Base-by-base conservation (phyloP, 2,329 filamentous ascomycete species). In the Biscogniauxia mediterranea region DNA sequence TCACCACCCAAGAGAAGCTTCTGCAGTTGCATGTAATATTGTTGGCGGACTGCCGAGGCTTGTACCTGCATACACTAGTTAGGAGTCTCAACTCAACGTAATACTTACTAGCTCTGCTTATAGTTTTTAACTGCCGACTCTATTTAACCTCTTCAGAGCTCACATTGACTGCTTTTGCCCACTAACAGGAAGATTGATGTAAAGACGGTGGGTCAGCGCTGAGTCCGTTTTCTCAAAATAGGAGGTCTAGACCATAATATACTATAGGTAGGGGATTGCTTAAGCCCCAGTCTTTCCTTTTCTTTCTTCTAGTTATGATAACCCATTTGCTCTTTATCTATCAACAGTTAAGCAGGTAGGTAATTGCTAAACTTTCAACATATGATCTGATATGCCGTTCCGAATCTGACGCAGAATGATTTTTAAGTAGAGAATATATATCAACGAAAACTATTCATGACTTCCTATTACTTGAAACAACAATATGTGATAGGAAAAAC, bases 11-110 rank as follows among this genome's bases (percentile, higher is more conserved):
- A 32, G 28, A 32, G 38, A 46, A 46, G 17, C 38, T n/a, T 46
- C 7, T n/a, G 3, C 13, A 46, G 17, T 46, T 46, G 38, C 13
- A 46, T 17, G 2, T 17, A 2, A 46, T 46, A 5, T 9, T 46
- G 13, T 46, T 46, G 15, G 2, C 54, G 49, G 59, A n/a, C 56
- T 60, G 58, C 20, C n/a, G 25, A 58, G 55, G 23, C 32, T 28
- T 57, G 60, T 64, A 61, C 62, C 64, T 64, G 62, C 62, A 64
- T 61, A 59, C 13, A 25, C 42, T n/a, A 46, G 23, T 23, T 23
- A 23, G 23, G 23, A n/a, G 38, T 2, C 2, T n/a, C 38, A 17
- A 38, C 25, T 19, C 21, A 21, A 25, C 54, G 23, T 21, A 17
- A 54, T 26, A 54, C 23, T 3, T 46, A 6, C 5, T 46, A n/a